Conservation (phyloP, 2,329 filamentous ascomycete species). For the Ophiostoma sp. region DNA sequence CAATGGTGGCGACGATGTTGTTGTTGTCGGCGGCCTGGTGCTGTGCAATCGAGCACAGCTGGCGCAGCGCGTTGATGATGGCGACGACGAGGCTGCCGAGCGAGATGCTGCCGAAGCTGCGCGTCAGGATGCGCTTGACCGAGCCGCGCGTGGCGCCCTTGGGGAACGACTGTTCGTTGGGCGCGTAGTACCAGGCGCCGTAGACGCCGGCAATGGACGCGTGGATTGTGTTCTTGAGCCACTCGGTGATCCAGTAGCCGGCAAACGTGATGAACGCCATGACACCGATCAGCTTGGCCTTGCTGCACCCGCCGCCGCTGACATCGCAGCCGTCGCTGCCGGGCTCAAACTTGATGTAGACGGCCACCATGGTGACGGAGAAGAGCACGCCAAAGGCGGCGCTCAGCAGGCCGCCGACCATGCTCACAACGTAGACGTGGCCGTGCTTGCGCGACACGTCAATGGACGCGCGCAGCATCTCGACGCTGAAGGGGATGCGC, state of each 20-base stretch:
- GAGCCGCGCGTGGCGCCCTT: constrained; percentile 77
- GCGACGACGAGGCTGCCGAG: constrained; percentile 81
- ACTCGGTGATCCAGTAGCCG: constrained; percentile 90
- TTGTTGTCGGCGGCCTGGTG: constrained; percentile 59
- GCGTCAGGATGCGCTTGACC: constrained; percentile 73
- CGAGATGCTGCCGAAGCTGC: constrained; percentile 87
- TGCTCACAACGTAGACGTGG: constrained; percentile 78
- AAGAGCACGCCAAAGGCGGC: constrained; percentile 80
- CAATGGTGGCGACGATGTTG: constrained; percentile 58
- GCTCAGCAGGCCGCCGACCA: constrained; percentile 72
- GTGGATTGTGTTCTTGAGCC: constrained; percentile 89
- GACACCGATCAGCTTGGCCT: constrained; percentile 73
- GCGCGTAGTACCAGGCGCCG: constrained; percentile 85
- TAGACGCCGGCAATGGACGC: constrained; percentile 83
- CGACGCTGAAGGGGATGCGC: constrained; percentile 81
- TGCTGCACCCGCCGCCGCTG: constrained; percentile 60
- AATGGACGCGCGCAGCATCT: constrained; percentile 83
- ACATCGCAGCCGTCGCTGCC: constrained; percentile 45
- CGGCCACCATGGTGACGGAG: constrained; percentile 74
- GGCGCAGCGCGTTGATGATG: constrained; percentile 77
- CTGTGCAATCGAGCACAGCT: constrained; percentile 73
- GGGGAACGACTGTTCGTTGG: constrained; percentile 55
- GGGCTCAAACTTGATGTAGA: constrained; percentile 81
- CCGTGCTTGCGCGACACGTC: constrained; percentile 79
- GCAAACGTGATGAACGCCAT: constrained; percentile 85